phyloP scores from a whole-genome alignment of 192 early-diverging fungal genomes.

The Coemansia sp. region DNA sequence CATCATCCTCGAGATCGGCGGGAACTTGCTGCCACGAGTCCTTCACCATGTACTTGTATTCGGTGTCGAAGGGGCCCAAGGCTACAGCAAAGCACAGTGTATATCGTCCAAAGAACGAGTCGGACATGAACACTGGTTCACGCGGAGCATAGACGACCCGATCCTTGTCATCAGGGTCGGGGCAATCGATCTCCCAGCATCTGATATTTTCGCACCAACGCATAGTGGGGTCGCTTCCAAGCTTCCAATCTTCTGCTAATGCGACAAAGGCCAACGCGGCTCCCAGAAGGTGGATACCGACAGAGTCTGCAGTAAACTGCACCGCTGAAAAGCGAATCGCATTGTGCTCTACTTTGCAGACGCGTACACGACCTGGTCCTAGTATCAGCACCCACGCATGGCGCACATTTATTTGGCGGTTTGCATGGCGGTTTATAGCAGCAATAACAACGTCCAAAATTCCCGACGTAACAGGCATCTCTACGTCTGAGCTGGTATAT shows the following conservation, averaged over 20 bases:
- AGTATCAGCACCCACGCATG: slow-evolving; percentile 32
- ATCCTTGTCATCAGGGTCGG: neutral
- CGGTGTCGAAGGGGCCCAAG: slow-evolving; percentile 2
- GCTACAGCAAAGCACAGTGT: slow-evolving; percentile 41
- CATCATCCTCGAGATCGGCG: neutral
- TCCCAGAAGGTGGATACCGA: slow-evolving; percentile 2
- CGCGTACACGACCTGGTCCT: slow-evolving; percentile 22
- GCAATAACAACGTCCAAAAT: slow-evolving; percentile 32
- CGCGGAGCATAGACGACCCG: slow-evolving; percentile 18
- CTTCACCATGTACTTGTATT: slow-evolving; percentile 32
- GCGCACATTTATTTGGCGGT: slow-evolving; percentile 26
- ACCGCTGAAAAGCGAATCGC: slow-evolving; percentile 29
- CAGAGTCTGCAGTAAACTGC: too few relatives aligned
- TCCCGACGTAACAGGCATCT: slow-evolving; percentile 33
- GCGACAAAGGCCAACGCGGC: slow-evolving; percentile 11
- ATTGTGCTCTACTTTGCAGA: slow-evolving; percentile 41
- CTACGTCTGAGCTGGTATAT: neutral
- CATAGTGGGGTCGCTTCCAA: slow-evolving; percentile 49
- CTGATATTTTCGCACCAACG: slow-evolving; percentile 24
- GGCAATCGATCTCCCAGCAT: slow-evolving; percentile 45
- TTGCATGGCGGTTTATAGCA: slow-evolving; percentile 34
- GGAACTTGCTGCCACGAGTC: slow-evolving; percentile 46
- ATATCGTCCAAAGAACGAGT: slow-evolving; percentile 47
- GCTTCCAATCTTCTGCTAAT: slow-evolving; percentile 33
- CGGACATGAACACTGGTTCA: slow-evolving; percentile 32